Evolutionary conservation across 331 rosid genomes (phyloP).

Genomic region (Pyracantha coccinea): DNA sequence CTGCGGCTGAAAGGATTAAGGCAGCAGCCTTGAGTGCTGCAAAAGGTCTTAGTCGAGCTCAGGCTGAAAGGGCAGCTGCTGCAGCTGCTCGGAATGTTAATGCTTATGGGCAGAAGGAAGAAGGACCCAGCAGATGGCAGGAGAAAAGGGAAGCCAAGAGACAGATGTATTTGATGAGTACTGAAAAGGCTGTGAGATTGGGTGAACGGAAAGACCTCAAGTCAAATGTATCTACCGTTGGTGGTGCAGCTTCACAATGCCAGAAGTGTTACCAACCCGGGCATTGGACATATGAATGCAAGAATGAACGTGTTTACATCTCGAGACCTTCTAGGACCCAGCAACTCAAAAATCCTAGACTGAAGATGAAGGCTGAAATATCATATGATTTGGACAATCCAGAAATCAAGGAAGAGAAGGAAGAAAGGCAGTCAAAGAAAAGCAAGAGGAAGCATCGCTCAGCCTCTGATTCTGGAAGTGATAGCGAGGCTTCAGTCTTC

Average conservation of each 20-base stretch:
- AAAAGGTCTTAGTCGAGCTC: constrained; percentile 96
- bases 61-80: constrained; percentile 92
- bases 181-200: constrained; percentile 89
- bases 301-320: constrained; percentile 88
- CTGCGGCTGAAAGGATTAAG: constrained; percentile 92
- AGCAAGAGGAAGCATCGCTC: constrained; percentile 73
- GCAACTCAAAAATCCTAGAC: constrained; percentile 82
- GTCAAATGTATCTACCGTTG: constrained; percentile 32
- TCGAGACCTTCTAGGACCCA: constrained; percentile 94
- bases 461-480: constrained; percentile 50
- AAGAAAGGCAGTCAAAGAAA: constrained; percentile 41
- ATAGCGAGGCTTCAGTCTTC: constrained; percentile 88
- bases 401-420: constrained; percentile 35
- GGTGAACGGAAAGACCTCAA: constrained; percentile 88
- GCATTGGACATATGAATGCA: constrained; percentile 98
- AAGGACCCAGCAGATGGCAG: constrained; percentile 99
- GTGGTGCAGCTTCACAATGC: constrained; percentile 67
- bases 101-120: constrained; percentile 99
- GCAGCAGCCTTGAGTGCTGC: constrained; percentile 95
- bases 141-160: constrained; percentile 99
- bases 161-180: constrained; percentile 98
- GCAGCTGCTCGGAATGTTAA: constrained; percentile 95
- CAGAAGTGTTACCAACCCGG: constrained; percentile 86
- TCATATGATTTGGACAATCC: constrained; percentile 50
- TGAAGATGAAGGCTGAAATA: constrained; percentile 53